phyloP scores from a whole-genome alignment of 352 stramenopile genomes.

The Globisporangium megalacanthum region DNA sequence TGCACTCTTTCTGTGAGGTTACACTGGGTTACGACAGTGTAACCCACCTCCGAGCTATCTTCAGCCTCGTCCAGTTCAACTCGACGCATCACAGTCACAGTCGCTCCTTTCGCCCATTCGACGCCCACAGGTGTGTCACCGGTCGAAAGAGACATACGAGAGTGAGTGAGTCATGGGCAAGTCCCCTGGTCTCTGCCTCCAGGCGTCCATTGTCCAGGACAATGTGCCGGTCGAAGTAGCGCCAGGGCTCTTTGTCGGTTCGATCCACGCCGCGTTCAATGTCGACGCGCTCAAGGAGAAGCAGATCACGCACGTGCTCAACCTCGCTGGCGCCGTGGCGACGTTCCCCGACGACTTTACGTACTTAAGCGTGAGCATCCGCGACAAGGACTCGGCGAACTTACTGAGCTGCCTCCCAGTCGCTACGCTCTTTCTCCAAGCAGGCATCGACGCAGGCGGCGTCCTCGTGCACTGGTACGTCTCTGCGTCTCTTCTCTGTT shows the following conservation, averaged over 20 bases:
- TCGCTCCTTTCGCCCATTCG: too few relatives aligned
- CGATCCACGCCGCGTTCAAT: slow-evolving; percentile 86
- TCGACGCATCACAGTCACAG: too few relatives aligned
- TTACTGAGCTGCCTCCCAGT: slow-evolving; percentile 81
- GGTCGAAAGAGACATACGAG: too few relatives aligned
- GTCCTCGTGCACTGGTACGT: slow-evolving; percentile 82
- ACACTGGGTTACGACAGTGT: too few relatives aligned
- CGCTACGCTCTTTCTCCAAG: slow-evolving; percentile 76
- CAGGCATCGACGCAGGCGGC: slow-evolving; percentile 46
- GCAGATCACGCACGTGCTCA: slow-evolving; percentile 82
- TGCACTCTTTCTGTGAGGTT: too few relatives aligned
- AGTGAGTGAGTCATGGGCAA: slow-evolving; percentile 63
- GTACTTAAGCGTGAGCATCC: slow-evolving; percentile 86
- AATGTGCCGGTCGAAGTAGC: slow-evolving; percentile 75
- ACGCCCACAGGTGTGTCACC: too few relatives aligned
- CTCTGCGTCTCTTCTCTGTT: background rate
- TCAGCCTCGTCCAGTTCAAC: too few relatives aligned
- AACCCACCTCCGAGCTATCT: too few relatives aligned
- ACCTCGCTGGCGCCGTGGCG: slow-evolving; percentile 78
- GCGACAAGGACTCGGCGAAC: slow-evolving; percentile 88
- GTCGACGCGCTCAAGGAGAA: slow-evolving; percentile 68
- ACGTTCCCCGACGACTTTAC: slow-evolving; percentile 87
- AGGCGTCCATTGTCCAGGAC: slow-evolving; percentile 76
- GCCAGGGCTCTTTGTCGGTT: slow-evolving; percentile 74
- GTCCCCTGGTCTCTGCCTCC: slow-evolving; percentile 43